phyloP scores from a whole-genome alignment of 2,329 filamentous ascomycete genomes.

The Microsporum audouinii region DNA sequence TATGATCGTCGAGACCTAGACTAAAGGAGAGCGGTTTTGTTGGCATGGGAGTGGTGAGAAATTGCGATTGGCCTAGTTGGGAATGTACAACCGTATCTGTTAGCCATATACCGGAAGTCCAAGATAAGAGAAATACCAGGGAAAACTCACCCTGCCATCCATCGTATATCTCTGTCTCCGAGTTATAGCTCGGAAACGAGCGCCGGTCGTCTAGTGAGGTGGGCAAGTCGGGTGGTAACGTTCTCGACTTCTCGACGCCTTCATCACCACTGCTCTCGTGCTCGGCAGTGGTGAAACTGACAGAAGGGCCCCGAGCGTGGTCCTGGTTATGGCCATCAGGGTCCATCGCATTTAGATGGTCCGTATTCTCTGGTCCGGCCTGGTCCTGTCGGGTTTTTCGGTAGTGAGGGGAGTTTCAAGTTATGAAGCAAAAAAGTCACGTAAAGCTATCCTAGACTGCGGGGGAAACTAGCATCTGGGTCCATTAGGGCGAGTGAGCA shows the following conservation, averaged over 20 bases:
- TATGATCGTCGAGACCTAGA: constrained; percentile 67
- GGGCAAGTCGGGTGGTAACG: constrained; percentile 73
- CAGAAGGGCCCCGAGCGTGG: constrained; percentile 14
- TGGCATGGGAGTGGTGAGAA: constrained; percentile 73
- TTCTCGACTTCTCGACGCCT: constrained; percentile 19
- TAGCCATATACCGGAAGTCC: neutral
- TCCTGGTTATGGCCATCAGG: constrained; percentile 23
- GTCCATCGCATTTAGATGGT: constrained; percentile 22
- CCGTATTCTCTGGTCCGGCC: neutral
- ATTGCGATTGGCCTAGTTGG: constrained; percentile 75
- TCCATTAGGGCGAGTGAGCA: constrained; percentile 5
- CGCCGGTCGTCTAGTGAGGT: constrained; percentile 83
- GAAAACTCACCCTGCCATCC: constrained; percentile 77
- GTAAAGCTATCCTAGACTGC: constrained; percentile 5
- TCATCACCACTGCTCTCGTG: constrained; percentile 6
- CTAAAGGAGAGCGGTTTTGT: constrained; percentile 79
- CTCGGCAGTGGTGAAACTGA: neutral
- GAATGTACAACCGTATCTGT: neutral
- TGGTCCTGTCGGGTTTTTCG: neutral
- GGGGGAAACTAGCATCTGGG: constrained; percentile 1
- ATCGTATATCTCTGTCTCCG: constrained; percentile 96
- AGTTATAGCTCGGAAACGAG: constrained; percentile 52
- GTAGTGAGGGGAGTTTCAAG: neutral
- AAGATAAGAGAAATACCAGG: neutral
- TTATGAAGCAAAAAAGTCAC: neutral